Conservation (phyloP, 2,329 filamentous ascomycete genomes). For the Nemania sp. region DNA sequence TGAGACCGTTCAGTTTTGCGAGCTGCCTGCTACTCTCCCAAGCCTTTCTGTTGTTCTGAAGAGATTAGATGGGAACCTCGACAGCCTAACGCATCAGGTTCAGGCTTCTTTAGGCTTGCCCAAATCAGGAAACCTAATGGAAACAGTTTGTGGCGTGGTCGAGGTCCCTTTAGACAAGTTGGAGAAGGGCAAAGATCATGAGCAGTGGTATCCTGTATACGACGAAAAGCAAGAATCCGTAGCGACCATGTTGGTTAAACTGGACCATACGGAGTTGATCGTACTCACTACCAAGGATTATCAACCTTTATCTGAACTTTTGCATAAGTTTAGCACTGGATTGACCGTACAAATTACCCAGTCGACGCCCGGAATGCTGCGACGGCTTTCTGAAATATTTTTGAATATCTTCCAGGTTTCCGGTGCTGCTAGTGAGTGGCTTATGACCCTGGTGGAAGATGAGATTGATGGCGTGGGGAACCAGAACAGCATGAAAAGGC, state of each 20-base stretch:
- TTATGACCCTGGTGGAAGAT: conserved; percentile 92
- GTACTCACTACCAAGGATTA: conserved; percentile 91
- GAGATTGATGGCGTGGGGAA: conserved; percentile 95
- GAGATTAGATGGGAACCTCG: conserved; percentile 65
- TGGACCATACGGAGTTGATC: conserved; percentile 88
- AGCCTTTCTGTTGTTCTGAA: conserved; percentile 79
- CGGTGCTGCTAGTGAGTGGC: conserved; percentile 85
- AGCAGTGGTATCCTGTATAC: conserved; percentile 87
- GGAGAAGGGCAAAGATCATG: conserved; percentile 79
- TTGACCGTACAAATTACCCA: conserved; percentile 87
- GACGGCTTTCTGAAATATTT: conserved; percentile 84
- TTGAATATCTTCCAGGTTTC: conserved; percentile 97
- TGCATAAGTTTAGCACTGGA: conserved; percentile 86
- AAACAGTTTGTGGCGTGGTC: conserved; percentile 75
- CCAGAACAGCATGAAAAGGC: conserved; percentile 79
- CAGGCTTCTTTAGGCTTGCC: conserved; percentile 58
- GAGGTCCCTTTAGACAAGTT: conserved; percentile 85
- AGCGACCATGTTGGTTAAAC: conserved; percentile 85
- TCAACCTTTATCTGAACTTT: conserved; percentile 80
- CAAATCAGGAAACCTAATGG: conserved; percentile 59
- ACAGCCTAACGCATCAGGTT: conserved; percentile 60
- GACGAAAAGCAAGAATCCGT: conserved; percentile 81
- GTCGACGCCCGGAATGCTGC: conserved; percentile 80
- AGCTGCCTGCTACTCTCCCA: conserved; percentile 76
- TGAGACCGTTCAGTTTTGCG: conserved; percentile 81